Percentiles rank a stretch among this genome's conserved stretches.
Conservation (phyloP, 768 basidiomycete genomes). For the Lactarius sanguifluus region DNA sequence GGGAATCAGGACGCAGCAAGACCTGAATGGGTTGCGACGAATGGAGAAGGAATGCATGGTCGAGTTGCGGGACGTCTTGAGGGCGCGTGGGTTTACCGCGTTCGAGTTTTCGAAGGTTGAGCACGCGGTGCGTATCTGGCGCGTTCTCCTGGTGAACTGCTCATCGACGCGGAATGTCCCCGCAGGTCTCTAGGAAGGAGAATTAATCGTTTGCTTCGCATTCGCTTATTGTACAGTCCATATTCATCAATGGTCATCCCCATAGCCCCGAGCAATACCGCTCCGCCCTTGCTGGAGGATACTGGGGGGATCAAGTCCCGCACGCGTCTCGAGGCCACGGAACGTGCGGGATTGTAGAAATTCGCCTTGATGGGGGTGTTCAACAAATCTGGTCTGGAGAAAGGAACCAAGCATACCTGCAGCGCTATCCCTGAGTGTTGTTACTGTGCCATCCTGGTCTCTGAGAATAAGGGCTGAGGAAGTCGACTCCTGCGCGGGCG, state of each 20-base stretch:
- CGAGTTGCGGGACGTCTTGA: background rate
- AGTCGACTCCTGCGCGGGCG: slow-evolving; percentile 27
- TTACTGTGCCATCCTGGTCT: slow-evolving; percentile 61
- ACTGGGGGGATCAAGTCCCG: slow-evolving; percentile 78
- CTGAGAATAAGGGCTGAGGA: slow-evolving; percentile 55
- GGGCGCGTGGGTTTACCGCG: background rate
- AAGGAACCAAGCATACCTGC: slow-evolving; percentile 53
- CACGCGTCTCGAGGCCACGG: slow-evolving; percentile 73
- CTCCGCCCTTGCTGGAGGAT: slow-evolving; percentile 85
- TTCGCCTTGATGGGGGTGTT: slow-evolving; percentile 44
- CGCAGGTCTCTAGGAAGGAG: background rate
- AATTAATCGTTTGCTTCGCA: background rate
- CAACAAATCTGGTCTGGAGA: slow-evolving; percentile 13
- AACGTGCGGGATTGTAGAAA: slow-evolving; percentile 76
- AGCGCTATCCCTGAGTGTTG: slow-evolving; percentile 60
- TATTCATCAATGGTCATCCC: slow-evolving; percentile 43
- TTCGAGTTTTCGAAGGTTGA: slow-evolving; percentile 1
- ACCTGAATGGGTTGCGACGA: background rate
- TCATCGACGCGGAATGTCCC: background rate
- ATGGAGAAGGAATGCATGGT: background rate
- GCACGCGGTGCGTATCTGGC: background rate
- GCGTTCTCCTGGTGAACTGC: background rate
- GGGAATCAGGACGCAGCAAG: background rate
- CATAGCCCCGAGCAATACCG: slow-evolving; percentile 88
- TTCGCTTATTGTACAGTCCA: background rate